Conservation (phyloP, 495 filamentous ascomycete genomes). For the Thozetella sp. region DNA sequence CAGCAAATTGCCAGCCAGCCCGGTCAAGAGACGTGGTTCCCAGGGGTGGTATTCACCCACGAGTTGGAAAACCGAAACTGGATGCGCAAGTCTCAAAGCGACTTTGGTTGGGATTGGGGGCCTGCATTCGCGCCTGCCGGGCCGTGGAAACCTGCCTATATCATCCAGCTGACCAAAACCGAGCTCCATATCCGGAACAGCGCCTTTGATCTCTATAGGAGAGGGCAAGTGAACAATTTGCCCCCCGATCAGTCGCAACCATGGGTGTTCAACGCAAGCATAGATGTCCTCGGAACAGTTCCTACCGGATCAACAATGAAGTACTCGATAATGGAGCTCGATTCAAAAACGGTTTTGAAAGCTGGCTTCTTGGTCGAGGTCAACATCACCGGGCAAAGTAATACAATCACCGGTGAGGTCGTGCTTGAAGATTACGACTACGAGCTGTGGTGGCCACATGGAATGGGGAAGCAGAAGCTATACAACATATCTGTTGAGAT, state of each 20-base stretch:
- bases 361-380: constrained; percentile 45
- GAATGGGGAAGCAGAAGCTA: constrained; percentile 59
- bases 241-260: constrained; percentile 60
- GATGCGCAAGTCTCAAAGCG: constrained; percentile 69
- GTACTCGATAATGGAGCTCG: constrained; percentile 54
- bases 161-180: constrained; percentile 51
- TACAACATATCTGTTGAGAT: constrained; percentile 60
- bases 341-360: constrained; percentile 41
- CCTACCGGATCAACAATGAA: constrained; percentile 47
- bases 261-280: constrained; percentile 71
- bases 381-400: constrained; percentile 34
- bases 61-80: constrained; percentile 62
- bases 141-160: constrained; percentile 64
- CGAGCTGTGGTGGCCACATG: constrained; percentile 66
- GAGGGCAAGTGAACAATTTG: constrained; percentile 62
- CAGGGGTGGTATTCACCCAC: constrained; percentile 41
- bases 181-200: constrained; percentile 59
- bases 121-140: constrained; percentile 67
- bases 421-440: constrained; percentile 45
- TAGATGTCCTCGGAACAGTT: constrained; percentile 61
- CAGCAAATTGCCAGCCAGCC: constrained; percentile 53
- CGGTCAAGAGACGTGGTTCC: constrained; percentile 54
- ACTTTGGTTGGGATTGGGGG: constrained; percentile 76
- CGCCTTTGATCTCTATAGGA: constrained; percentile 60
- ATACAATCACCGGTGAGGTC: constrained; percentile 49